These are phyloP conservation scores for Pseudopithomyces chartarum DNA, from an alignment of 2,329 filamentous ascomycete species.

Conservation along the genomic window DNA sequence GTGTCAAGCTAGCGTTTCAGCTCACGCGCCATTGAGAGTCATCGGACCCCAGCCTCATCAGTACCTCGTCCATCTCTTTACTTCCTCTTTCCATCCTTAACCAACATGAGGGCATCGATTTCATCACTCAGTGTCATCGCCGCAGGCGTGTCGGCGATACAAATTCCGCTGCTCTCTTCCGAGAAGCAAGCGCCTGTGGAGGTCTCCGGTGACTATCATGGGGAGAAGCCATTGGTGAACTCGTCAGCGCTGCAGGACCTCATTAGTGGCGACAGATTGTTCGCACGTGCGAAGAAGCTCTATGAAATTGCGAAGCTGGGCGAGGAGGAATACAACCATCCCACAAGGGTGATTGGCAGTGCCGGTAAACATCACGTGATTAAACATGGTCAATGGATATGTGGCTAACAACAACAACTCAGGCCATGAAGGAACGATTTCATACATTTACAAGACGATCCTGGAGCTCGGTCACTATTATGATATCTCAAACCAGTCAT, in stretches of 20 bases:
- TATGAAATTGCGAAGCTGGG: conserved; percentile 50
- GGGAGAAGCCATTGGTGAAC: conserved; percentile 36
- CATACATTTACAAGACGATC: conserved; percentile 46
- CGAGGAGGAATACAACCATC: conserved; percentile 49
- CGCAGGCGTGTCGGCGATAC: conserved; percentile 43
- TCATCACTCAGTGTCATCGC: conserved; percentile 35
- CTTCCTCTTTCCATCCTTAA: conserved; percentile 3
- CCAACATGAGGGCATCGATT: conserved; percentile 32
- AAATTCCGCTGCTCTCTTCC: conserved; percentile 36
- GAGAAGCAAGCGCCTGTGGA: conserved; percentile 29
- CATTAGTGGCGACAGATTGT: conserved; percentile 40
- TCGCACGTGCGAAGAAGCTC: conserved; percentile 41
- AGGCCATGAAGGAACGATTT: conserved; percentile 42
- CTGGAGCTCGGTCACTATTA: conserved; percentile 48
- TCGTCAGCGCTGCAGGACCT: conserved; percentile 41
- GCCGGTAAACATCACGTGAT: conserved; percentile 35
- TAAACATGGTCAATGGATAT: background rate
- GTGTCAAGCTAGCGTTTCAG: conserved; percentile 1
- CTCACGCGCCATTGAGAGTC: background rate
- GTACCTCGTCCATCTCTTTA: conserved; percentile 5
- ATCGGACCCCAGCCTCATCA: background rate
- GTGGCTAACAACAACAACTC: conserved; percentile 13
- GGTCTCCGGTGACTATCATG: conserved; percentile 19
- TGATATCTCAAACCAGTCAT: conserved; percentile 44
- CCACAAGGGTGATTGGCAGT: conserved; percentile 47